Percentiles rank a stretch among this genome's conserved stretches.
Evolutionary conservation across 192 early-diverging fungal species (phyloP).

Genomic region (Rhizoclosmatium globosum): DNA sequence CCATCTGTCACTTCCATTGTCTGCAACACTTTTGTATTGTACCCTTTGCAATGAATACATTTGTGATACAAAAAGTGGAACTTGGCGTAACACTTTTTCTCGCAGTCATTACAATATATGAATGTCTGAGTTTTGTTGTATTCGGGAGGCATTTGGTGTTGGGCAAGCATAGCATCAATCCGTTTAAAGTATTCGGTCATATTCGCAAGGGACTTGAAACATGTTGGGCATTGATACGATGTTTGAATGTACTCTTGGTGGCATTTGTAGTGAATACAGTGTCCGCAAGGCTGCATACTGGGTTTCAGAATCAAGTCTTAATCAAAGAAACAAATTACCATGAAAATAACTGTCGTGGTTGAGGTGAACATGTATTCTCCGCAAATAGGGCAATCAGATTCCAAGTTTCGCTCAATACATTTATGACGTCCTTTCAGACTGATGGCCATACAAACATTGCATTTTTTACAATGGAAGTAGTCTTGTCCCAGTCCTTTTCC

Average conservation of each 20-base stretch:
- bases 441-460: constrained; percentile 91
- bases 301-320: background rate
- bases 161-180: constrained; percentile 81
- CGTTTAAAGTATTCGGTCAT: constrained; percentile 82
- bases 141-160: constrained; percentile 91
- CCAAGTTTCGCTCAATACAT: constrained; percentile 92
- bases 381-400: constrained; percentile 96
- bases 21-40: constrained; percentile 86
- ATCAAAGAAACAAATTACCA: constrained; percentile 60
- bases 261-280: constrained; percentile 92
- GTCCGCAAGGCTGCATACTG: constrained; percentile 78
- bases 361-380: constrained; percentile 95
- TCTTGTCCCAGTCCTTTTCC: constrained; percentile 83
- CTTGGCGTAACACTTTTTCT: constrained; percentile 79
- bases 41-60: constrained; percentile 85
- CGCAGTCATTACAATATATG: constrained; percentile 97
- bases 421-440: constrained; percentile 78
- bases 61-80: constrained; percentile 99
- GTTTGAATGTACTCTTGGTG: constrained; percentile 85
- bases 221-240: constrained; percentile 96
- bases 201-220: constrained; percentile 88
- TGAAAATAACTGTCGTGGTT: constrained; percentile 80
- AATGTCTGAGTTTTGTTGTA: constrained; percentile 76
- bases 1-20: constrained; percentile 58
- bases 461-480: constrained; percentile 93